Base-by-base conservation (phyloP, 148 eudicot species). In the Chenopodium album region DNA sequence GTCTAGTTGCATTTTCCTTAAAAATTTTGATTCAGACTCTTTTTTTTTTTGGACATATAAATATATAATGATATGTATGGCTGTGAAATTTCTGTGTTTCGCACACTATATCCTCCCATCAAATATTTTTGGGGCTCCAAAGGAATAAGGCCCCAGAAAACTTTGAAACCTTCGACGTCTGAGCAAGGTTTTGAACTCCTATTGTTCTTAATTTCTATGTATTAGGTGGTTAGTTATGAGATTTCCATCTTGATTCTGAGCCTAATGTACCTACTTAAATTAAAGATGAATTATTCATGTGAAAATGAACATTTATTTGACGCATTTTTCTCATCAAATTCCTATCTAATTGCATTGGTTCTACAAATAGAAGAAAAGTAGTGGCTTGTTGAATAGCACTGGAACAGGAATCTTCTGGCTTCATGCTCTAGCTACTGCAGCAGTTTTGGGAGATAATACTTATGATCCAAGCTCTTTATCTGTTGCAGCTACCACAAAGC, bases 401-500 rank as follows among this genome's bases (percentile, higher is more conserved):
- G 76, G 97, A 89, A 77, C 89, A 86, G 68, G 92, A 87, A 65
- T 75, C 88, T 47, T 74, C 83, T 9, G 90, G 86, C 73, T 87
- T 86, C 26, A 88, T 77, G 89, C 89, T 82, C 76, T 88, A 80
- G 89, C 90, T 37, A 81, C 79, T 81, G 89, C 87, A 34, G 87
- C 88, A 32, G 78, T 76, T 54, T 77, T 84, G 14, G 89, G 90
- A 82, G 88, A 87, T 37, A 80, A 84, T 64, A 77, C 78, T 4
- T 66, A 76, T 34, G 89, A 83, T 75, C 87, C 86, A 3, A 83
- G 88, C 48, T 71, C 87, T 54, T 81, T 89, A 64, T 80, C 90
- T n/a, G 86, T 86, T 81, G 97, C 93, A 66, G 82, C 89, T 63
- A 92, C 97, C 66, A 90, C 97, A 75, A 92, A 84, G 86, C 97